Evolutionary conservation across 306 rosid species (phyloP).

Genomic region (Gastrolobium bilobum): DNA sequence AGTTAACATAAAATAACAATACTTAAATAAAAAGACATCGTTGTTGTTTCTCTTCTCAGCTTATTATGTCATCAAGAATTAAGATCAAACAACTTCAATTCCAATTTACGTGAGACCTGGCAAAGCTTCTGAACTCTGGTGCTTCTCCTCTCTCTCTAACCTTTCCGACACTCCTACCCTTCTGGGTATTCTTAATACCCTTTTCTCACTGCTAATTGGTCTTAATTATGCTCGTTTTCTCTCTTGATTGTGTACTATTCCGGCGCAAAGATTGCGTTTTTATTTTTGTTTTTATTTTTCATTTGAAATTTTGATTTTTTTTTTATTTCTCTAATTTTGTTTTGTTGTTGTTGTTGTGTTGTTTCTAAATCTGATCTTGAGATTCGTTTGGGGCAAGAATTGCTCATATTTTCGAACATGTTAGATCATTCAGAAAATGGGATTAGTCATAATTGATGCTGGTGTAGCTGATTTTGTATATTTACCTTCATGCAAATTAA

Average conservation of each 20-base stretch:
- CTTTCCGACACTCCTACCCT: not conserved
- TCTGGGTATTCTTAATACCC: constrained; percentile 36
- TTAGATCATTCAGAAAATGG: not conserved
- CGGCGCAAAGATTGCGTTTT: constrained; percentile 12
- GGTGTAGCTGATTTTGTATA: not conserved
- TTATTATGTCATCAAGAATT: not conserved
- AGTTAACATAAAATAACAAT: not conserved
- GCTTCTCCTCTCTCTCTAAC: constrained; percentile 15
- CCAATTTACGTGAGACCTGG: constrained; percentile 40
- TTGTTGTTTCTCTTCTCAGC: not conserved
- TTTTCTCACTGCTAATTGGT: not conserved
- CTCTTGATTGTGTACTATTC: not conserved
- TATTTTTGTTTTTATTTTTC: not conserved
- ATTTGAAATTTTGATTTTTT: constrained; percentile 11
- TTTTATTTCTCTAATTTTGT: not conserved
- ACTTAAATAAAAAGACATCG: not conserved
- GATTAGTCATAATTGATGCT: constrained; percentile 17
- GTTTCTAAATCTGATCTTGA: constrained; percentile 30
- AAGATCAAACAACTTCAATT: constrained; percentile 7
- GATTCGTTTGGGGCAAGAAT: not conserved
- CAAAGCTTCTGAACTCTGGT: constrained; percentile 40
- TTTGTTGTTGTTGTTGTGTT: not conserved
- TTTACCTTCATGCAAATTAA: constrained; percentile 13
- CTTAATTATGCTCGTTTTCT: constrained; percentile 14
- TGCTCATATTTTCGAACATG: not conserved